Conservation (phyloP, 768 basidiomycete genomes). For the Kwoniella pini region DNA sequence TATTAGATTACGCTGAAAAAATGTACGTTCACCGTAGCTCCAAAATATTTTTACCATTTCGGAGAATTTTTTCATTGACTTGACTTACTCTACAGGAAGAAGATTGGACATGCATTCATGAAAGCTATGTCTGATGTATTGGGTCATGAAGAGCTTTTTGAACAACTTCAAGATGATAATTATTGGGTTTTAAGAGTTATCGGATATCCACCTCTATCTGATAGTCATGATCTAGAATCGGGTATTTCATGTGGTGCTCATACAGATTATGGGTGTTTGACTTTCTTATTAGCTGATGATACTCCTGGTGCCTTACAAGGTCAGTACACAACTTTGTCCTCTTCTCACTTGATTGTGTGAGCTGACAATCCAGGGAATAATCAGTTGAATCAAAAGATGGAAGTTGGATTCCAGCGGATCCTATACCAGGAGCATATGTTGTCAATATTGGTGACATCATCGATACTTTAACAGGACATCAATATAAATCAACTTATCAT, state of each 20-base stretch:
- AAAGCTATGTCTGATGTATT: slow-evolving; percentile 25
- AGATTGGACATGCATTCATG: slow-evolving; percentile 33
- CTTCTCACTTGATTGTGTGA: neutral
- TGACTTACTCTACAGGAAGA: slow-evolving; percentile 24
- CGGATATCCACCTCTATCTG: slow-evolving; percentile 32
- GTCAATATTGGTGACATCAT: slow-evolving; percentile 40
- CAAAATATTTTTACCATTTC: too few species aligned
- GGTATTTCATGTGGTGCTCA: slow-evolving; percentile 39
- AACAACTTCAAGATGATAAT: slow-evolving; percentile 30
- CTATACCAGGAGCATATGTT: slow-evolving; percentile 33
- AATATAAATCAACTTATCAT: slow-evolving; percentile 37
- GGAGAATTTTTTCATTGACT: too few species aligned
- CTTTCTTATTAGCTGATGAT: slow-evolving; percentile 34
- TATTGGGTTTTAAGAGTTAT: slow-evolving; percentile 36
- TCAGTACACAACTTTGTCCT: neutral
- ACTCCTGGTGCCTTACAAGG: slow-evolving; percentile 33
- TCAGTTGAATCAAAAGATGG: slow-evolving; percentile 34
- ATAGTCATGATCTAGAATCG: slow-evolving; percentile 15
- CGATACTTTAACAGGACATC: slow-evolving; percentile 31
- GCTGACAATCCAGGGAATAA: neutral
- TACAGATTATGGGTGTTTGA: slow-evolving; percentile 37
- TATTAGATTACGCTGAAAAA: slow-evolving; percentile 32
- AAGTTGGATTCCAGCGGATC: slow-evolving; percentile 36
- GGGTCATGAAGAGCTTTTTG: slow-evolving; percentile 23
- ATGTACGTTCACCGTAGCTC: slow-evolving; percentile 19